Evolutionary conservation across 2,329 filamentous ascomycete species (phyloP), one percentile per base, ranked within the genome.

Genomic region (Immersiporthe knoxdaviesiana): DNA sequence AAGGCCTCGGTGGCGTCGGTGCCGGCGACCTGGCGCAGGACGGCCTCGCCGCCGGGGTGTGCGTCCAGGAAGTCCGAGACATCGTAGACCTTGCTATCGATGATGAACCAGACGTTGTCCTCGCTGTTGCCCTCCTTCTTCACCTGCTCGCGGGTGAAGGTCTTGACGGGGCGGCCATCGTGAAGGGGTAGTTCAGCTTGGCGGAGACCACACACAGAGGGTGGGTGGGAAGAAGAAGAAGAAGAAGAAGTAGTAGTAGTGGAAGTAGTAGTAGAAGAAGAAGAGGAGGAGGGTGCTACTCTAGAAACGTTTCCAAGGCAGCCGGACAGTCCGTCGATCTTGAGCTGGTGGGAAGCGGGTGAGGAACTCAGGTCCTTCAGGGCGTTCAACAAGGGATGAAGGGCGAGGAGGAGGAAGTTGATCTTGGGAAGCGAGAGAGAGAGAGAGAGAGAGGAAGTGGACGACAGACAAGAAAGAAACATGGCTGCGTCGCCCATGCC

Each of bases 31-130:
- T 97, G 92, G 66, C 87, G 85, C 50, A 97, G 87, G 32, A 97
- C 93, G 58, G 91, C 89, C 75, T 90, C 89, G 75, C 93, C 93
- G 74, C 93, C 93, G 0, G 93, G 93, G 76, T 97, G 93, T 30
- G 91, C 92, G 77, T 96, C 92, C 74, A 93, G 80, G 79, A 97
- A 97, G 73, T 97, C 92, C 71, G 90, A 90, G 16, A 94, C 86
- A 80, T 97, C 92, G 84, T 97, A 97, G 77, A 97, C 92, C 75
- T 90, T 91, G 81, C 91, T 89, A 83, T 97, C 93, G 79, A 97
- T 89, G 76, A 97, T 90, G 80, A 92, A 91, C 91, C 92, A 94
- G 69, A 93, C 83, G 72, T 90, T 91, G 73, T 94, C 91, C 63
- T 91, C 89, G 68, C 86, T 88, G 78, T 90, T 93, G 24, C 69